Conservation (phyloP, 2,329 filamentous ascomycete species). For the Rachicladosporium sp. region DNA sequence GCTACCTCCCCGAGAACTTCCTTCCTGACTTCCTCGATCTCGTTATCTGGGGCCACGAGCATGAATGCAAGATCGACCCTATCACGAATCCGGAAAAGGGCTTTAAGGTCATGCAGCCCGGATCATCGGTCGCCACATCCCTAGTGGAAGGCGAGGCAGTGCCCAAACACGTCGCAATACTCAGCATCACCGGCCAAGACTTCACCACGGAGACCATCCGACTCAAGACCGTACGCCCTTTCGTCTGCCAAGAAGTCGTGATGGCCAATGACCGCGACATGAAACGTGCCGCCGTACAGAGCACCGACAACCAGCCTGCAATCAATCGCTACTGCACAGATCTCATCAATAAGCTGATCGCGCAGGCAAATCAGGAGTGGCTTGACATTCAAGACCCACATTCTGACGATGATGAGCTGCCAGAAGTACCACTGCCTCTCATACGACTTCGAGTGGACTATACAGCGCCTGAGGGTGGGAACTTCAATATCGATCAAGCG, state of each 20-base stretch:
- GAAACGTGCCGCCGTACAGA: constrained; percentile 57
- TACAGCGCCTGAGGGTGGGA: constrained; percentile 68
- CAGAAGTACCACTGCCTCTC: constrained; percentile 62
- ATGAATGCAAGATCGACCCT: constrained; percentile 87
- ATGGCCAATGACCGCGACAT: constrained; percentile 66
- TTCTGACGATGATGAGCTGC: constrained; percentile 43
- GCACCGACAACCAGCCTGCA: constrained; percentile 70
- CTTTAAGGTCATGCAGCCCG: constrained; percentile 94
- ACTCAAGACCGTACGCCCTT: constrained; percentile 79
- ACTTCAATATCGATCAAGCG: constrained; percentile 86
- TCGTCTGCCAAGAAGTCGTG: constrained; percentile 72
- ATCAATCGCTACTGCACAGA: constrained; percentile 64
- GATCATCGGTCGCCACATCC: constrained; percentile 90
- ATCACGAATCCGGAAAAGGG: constrained; percentile 70
- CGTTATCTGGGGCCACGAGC: constrained; percentile 93
- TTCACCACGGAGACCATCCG: constrained; percentile 72
- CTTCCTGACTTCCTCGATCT: constrained; percentile 84
- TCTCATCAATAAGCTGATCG: constrained; percentile 77
- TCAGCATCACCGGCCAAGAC: constrained; percentile 70
- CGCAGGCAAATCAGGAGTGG: constrained; percentile 74
- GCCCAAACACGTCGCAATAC: constrained; percentile 76
- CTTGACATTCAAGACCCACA: constrained; percentile 54
- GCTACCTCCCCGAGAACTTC: constrained; percentile 90
- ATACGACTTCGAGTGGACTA: constrained; percentile 87
- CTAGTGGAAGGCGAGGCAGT: constrained; percentile 81